Percentiles rank a stretch among this genome's conserved stretches.
Conservation (phyloP, 1,139 yeast species). For the Yamadazyma dendronema region DNA sequence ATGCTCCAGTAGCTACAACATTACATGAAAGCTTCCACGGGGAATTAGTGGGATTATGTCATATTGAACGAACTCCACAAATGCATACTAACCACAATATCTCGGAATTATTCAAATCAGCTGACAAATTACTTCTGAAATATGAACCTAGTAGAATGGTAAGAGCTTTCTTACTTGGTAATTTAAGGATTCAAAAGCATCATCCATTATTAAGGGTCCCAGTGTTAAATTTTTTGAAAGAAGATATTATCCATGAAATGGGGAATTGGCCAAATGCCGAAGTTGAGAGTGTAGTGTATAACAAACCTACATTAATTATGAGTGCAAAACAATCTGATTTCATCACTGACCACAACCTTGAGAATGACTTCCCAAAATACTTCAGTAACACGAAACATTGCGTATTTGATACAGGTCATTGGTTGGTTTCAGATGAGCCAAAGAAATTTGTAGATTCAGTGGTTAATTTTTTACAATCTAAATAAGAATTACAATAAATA, state of each 20-base stretch:
- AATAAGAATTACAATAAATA: too few relatives aligned
- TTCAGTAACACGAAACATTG: constrained; percentile 30
- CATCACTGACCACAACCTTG: constrained; percentile 25
- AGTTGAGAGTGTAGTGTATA: constrained; percentile 22
- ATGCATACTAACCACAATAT: constrained; percentile 6
- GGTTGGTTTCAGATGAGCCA: constrained; percentile 44
- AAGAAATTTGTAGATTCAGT: constrained; percentile 29
- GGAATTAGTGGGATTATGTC: constrained; percentile 34
- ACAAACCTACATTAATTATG: constrained; percentile 41
- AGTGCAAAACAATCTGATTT: constrained; percentile 43
- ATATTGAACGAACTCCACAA: constrained; percentile 20
- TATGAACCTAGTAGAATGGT: constrained; percentile 25
- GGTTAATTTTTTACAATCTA: constrained; percentile 14
- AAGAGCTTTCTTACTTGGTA: constrained; percentile 30
- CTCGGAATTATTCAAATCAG: constrained; percentile 1
- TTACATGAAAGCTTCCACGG: constrained; percentile 25
- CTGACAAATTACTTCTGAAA: constrained; percentile 18
- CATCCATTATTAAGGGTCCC: constrained; percentile 24
- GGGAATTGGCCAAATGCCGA: constrained; percentile 43
- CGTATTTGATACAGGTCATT: constrained; percentile 45
- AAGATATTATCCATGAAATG: constrained; percentile 29
- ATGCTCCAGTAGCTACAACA: constrained; percentile 36
- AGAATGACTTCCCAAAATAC: constrained; percentile 30
- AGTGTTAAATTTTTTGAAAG: constrained; percentile 25
- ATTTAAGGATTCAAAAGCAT: constrained; percentile 22